phyloP scores from a whole-genome alignment of 1,284 basidiomycete genomes.

The Trametes pubescens region DNA sequence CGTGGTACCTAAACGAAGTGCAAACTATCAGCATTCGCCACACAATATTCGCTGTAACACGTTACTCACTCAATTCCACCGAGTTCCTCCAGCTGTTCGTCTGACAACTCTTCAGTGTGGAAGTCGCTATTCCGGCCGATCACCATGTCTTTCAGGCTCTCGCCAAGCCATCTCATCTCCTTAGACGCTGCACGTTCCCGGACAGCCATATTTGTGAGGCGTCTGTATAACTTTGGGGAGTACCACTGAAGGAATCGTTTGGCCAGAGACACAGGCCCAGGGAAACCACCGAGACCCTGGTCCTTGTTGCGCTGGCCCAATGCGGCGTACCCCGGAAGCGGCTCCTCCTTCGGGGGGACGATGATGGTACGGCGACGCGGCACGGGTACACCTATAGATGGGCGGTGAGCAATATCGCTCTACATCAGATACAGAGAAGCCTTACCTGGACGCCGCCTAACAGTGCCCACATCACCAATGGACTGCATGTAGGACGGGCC shows the following conservation, averaged over 20 bases:
- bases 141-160: conserved; percentile 48
- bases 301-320: conserved; percentile 39
- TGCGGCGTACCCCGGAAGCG: conserved; percentile 8
- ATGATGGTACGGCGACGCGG: conserved; percentile 31
- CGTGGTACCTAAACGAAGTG: conserved; percentile 31
- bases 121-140: conserved; percentile 83
- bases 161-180: conserved; percentile 46
- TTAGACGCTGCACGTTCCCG: conserved; percentile 44
- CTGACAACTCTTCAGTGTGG: conserved; percentile 66
- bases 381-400: conserved; percentile 23
- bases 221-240: conserved; percentile 47
- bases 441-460: conserved; percentile 33
- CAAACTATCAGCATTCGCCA: not conserved
- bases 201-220: conserved; percentile 49
- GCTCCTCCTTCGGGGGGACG: conserved; percentile 26
- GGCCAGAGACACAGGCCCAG: conserved; percentile 50
- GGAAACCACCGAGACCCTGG: conserved; percentile 55
- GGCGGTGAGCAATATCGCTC: not conserved
- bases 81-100: conserved; percentile 80
- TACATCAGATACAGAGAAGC: not conserved
- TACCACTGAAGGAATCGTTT: conserved; percentile 42
- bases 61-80: conserved; percentile 78
- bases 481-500: conserved; percentile 5
- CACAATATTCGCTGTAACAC: not conserved
- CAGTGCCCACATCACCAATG: conserved; percentile 9